These are phyloP conservation scores for Coniochaeta hoffmannii DNA, from an alignment of 2,329 filamentous ascomycete species.

Conservation along the genomic window DNA sequence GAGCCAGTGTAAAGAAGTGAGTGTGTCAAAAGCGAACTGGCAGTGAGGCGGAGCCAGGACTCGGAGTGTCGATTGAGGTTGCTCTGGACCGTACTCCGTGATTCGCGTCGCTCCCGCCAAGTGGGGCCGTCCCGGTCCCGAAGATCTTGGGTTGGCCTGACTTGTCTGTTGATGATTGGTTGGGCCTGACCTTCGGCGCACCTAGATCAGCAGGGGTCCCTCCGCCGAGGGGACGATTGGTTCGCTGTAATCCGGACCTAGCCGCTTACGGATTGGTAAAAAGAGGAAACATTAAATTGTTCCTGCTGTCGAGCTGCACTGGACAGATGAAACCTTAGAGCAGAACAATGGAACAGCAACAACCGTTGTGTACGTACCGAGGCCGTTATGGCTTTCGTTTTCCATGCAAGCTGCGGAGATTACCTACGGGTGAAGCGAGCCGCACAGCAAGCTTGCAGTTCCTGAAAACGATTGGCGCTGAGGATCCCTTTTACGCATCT, in stretches of 20 bases:
- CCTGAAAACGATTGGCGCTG: background rate
- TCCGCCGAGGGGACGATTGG: background rate
- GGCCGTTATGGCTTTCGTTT: background rate
- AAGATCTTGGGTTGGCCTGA: background rate
- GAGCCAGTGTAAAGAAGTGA: too few species aligned
- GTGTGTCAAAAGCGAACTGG: background rate
- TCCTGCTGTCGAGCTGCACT: background rate
- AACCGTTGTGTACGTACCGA: background rate
- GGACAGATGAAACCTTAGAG: background rate
- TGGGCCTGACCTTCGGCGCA: background rate
- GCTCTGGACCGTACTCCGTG: too few species aligned
- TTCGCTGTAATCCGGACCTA: background rate
- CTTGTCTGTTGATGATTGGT: background rate
- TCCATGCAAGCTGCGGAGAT: background rate
- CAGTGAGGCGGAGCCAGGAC: background rate
- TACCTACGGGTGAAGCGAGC: background rate
- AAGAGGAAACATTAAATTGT: background rate
- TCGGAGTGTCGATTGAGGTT: background rate
- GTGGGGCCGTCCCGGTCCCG: background rate
- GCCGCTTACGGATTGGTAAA: background rate
- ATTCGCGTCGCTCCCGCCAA: background rate
- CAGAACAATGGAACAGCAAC: background rate
- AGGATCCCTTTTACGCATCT: background rate
- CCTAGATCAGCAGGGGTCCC: background rate
- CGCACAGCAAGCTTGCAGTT: background rate